Evolutionary conservation across 164 flowering plant genomes (phyloP).

Genomic region (Umbilicus rupestris): DNA sequence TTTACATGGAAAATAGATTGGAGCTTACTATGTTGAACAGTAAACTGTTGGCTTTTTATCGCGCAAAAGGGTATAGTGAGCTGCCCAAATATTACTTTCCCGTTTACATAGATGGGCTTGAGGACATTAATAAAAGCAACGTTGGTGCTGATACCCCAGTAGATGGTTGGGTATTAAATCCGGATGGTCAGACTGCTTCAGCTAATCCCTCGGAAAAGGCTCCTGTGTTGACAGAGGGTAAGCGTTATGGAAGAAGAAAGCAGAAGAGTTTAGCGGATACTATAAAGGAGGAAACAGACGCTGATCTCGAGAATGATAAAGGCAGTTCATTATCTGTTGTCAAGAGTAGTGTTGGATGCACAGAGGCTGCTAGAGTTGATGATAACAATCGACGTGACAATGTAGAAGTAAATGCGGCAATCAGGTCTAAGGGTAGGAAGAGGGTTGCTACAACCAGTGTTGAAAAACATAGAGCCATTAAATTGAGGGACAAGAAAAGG

Average conservation of each 20-base stretch:
- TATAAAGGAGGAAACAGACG: constrained; percentile 15
- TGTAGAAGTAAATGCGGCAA: not conserved
- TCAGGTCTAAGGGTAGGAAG: not conserved
- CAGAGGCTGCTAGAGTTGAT: not conserved
- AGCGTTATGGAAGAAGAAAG: constrained; percentile 39
- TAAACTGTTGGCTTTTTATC: constrained; percentile 33
- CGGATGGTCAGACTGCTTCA: too few species aligned
- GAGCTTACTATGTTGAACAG: constrained; percentile 22
- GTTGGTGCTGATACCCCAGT: not conserved
- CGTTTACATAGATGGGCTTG: constrained; percentile 22
- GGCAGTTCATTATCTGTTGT: constrained; percentile 7
- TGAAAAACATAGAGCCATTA: constrained; percentile 10
- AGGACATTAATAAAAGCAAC: constrained; percentile 13
- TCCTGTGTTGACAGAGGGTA: constrained; percentile 15
- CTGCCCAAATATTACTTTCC: constrained; percentile 27
- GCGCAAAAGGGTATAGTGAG: constrained; percentile 22
- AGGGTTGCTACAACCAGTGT: not conserved
- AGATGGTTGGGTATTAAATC: constrained; percentile 10
- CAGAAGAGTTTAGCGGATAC: constrained; percentile 41
- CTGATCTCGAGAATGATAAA: constrained; percentile 7
- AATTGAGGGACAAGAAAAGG: constrained; percentile 36
- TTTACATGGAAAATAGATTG: constrained; percentile 11
- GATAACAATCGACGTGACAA: not conserved
- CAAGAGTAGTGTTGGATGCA: not conserved
- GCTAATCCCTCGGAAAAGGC: too few species aligned